Conservation (phyloP, 129 eudicot genomes). For the Saussurea involucrata region DNA sequence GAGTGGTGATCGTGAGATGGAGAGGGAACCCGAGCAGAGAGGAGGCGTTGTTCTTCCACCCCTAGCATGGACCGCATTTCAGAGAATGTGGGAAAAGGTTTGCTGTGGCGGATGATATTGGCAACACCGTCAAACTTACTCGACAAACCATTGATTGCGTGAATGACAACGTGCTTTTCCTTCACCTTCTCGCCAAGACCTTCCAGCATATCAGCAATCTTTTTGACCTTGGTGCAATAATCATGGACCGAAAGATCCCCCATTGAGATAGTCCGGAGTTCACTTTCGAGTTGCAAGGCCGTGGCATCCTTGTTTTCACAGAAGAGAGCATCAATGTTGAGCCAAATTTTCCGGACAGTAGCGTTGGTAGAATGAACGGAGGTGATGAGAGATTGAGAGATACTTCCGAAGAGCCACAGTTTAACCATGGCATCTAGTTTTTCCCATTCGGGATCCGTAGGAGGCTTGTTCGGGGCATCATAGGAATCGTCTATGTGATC, state of each 20-base stretch:
- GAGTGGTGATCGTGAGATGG: not conserved
- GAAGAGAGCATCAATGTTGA: not conserved
- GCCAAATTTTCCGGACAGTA: not conserved
- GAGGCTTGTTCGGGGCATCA: not conserved
- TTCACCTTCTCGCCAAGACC: not conserved
- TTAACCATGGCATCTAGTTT: not conserved
- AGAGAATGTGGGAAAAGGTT: not conserved
- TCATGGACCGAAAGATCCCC: not conserved
- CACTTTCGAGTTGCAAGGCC: not conserved
- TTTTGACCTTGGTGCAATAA: not conserved
- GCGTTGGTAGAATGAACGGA: not conserved
- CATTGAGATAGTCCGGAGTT: not conserved
- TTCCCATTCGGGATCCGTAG: not conserved
- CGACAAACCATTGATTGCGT: no score
- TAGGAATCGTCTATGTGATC: not conserved
- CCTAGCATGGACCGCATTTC: not conserved
- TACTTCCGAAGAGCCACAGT: not conserved
- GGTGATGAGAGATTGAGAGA: not conserved
- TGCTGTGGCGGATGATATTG: no score
- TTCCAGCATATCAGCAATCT: not conserved
- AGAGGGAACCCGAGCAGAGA: not conserved
- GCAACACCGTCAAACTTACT: no score
- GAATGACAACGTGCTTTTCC: not conserved
- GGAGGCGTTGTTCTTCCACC: not conserved
- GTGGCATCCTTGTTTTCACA: not conserved